Base-by-base conservation (phyloP, 2,329 filamentous ascomycete species). In the Fusarium sp. region DNA sequence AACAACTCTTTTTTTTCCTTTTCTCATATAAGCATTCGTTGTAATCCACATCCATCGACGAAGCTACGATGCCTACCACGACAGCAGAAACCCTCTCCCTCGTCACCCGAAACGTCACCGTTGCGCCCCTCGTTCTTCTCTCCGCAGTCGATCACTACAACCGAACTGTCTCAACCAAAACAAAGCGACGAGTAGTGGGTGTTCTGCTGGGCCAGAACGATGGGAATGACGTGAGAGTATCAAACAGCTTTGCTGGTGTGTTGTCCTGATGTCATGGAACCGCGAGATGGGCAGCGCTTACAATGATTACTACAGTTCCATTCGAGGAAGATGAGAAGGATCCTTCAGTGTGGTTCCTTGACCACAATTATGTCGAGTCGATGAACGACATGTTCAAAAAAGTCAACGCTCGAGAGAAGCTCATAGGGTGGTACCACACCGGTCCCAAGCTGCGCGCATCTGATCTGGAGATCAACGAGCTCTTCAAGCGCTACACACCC, bases 351-450 rank as follows among this genome's bases (percentile, higher is more conserved):
- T 99, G 95, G 95, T 99, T 98, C 77, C 81, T 99, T 67, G 95
- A 99, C 78, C 95, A 99, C 85, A 98, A 98, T 85, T 99, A 97
- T 74, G 91, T 99, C 78, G 95, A 99, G 80, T 92, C 90, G 71
- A 99, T 99, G 95, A 96, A 95, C 81, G 95, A 98, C 79, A 99
- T 99, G 95, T 99, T 99, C 86, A 99, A 99, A 85, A 98, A 98
- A 82, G 93, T 99, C 84, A 99, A 99, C 82, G 95, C 95, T 61
- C 85, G 92, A 65, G 95, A 99, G 83, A 98, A 98, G 88, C 86
- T 99, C 77, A 96, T 99, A 85, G 95, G 95, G 74, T 99, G 95
- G 95, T 99, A 99, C 79, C 95, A 99, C 80, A 96, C 95, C 19
- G 95, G 95, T 38, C 95, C 95, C 35, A 99, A 98, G 84, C 85